Conservation (phyloP, 2,329 filamentous ascomycete species). For the Aaosphaeria arxii region DNA sequence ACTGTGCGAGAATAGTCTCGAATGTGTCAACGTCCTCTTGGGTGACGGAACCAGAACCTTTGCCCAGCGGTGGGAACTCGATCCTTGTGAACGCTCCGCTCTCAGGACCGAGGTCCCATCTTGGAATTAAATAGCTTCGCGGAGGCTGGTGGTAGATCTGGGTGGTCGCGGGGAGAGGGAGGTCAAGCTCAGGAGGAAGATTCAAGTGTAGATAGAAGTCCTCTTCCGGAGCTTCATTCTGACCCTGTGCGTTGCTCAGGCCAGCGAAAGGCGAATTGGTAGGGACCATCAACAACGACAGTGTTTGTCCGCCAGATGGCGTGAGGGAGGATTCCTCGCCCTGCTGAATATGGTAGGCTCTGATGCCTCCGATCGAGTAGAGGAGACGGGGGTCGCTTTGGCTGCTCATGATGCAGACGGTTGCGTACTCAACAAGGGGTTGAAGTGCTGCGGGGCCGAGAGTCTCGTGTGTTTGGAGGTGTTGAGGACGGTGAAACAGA, state of each 20-base stretch:
- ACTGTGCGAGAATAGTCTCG: constrained; percentile 96
- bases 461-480: background rate
- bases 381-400: constrained; percentile 56
- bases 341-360: constrained; percentile 86
- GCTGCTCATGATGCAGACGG: constrained; percentile 41
- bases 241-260: constrained; percentile 54
- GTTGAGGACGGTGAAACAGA: background rate
- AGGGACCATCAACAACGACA: constrained; percentile 94
- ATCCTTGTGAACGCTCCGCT: constrained; percentile 89
- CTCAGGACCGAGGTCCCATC: constrained; percentile 88
- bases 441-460: constrained; percentile 1
- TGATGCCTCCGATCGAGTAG: constrained; percentile 72
- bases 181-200: constrained; percentile 88
- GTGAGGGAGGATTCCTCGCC: constrained; percentile 82
- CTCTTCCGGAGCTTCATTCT: constrained; percentile 56
- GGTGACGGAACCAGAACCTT: constrained; percentile 60
- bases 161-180: constrained; percentile 89
- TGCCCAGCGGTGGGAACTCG: constrained; percentile 76
- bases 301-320: constrained; percentile 79
- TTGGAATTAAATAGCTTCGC: constrained; percentile 86
- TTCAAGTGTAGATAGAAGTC: constrained; percentile 98
- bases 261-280: constrained; percentile 70
- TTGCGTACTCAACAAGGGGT: constrained; percentile 1
- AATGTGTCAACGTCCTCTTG: constrained; percentile 96
- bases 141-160: constrained; percentile 97